Evolutionary conservation across 2,329 filamentous ascomycete genomes (phyloP).

Genomic region (Phialophora macrospora): DNA sequence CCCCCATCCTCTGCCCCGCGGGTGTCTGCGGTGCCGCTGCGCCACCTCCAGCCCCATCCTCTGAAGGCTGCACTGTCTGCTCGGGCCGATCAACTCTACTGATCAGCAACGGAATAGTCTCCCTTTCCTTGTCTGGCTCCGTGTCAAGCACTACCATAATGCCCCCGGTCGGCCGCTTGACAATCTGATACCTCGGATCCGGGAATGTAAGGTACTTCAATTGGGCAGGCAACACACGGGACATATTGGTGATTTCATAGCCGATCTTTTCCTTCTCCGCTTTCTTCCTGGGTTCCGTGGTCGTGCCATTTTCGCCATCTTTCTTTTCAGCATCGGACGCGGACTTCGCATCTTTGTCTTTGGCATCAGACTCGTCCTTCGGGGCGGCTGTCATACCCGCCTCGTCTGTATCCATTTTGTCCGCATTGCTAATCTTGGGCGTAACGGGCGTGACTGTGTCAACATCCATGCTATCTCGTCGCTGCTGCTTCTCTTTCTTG

Average conservation of each 20-base stretch:
- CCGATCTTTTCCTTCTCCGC: slow-evolving; percentile 94
- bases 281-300: slow-evolving; percentile 78
- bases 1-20: slow-evolving; percentile 40
- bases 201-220: slow-evolving; percentile 96
- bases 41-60: slow-evolving; percentile 34
- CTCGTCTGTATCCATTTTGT: slow-evolving; percentile 78
- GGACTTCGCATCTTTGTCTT: slow-evolving; percentile 66
- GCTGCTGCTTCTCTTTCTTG: slow-evolving; percentile 88
- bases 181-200: slow-evolving; percentile 86
- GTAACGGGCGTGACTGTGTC: slow-evolving; percentile 74
- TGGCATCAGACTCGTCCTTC: slow-evolving; percentile 54
- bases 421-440: slow-evolving; percentile 62
- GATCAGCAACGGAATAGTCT: slow-evolving; percentile 86
- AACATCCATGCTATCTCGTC: slow-evolving; percentile 93
- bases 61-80: slow-evolving; percentile 27
- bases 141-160: slow-evolving; percentile 90
- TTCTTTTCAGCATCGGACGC: slow-evolving; percentile 65
- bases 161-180: slow-evolving; percentile 92
- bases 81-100: slow-evolving; percentile 65
- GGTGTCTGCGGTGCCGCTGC: slow-evolving; percentile 39
- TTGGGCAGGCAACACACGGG: slow-evolving; percentile 85
- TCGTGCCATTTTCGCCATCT: slow-evolving; percentile 46
- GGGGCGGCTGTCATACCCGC: slow-evolving; percentile 27
- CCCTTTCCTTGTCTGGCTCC: slow-evolving; percentile 75
- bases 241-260: slow-evolving; percentile 97